Percentiles rank a stretch among this genome's conserved stretches.
These are phyloP conservation scores for thale cress (Arabidopsis thaliana) DNA, from an alignment of 345 rosid species.

Conservation along the genomic window DNA sequence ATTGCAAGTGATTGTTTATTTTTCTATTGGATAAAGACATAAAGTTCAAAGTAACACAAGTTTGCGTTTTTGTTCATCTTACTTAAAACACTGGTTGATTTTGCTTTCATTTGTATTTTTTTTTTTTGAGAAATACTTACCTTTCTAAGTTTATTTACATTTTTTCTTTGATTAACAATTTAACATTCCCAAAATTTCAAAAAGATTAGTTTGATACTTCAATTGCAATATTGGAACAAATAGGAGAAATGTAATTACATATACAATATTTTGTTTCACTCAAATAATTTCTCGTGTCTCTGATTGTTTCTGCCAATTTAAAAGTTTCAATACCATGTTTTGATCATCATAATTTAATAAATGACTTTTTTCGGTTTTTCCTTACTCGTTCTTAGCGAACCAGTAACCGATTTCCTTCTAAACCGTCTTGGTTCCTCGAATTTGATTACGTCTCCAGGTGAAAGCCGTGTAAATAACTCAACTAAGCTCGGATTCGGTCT, in stretches of 20 bases:
- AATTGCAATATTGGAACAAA: neutral
- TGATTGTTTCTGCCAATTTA: neutral
- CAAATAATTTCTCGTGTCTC: neutral
- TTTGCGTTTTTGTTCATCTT: slow-evolving; percentile 8
- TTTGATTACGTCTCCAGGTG: neutral
- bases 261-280: neutral
- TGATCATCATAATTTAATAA: neutral
- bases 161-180: neutral
- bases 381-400: neutral
- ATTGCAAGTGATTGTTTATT: slow-evolving; percentile 18
- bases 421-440: neutral
- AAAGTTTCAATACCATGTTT: neutral
- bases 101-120: slow-evolving; percentile 18
- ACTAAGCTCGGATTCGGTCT: neutral
- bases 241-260: neutral
- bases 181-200: neutral
- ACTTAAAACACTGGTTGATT: slow-evolving; percentile 16
- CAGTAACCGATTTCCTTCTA: neutral
- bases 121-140: neutral
- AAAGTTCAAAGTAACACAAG: slow-evolving; percentile 22
- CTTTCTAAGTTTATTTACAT: slow-evolving; percentile 1
- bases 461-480: neutral
- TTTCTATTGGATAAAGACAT: slow-evolving; percentile 16
- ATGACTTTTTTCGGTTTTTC: neutral
- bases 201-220: neutral